Evolutionary conservation across 805 yeast genomes (phyloP), one percentile per base, ranked within the genome.

Genomic region (Candida chauliodis): DNA sequence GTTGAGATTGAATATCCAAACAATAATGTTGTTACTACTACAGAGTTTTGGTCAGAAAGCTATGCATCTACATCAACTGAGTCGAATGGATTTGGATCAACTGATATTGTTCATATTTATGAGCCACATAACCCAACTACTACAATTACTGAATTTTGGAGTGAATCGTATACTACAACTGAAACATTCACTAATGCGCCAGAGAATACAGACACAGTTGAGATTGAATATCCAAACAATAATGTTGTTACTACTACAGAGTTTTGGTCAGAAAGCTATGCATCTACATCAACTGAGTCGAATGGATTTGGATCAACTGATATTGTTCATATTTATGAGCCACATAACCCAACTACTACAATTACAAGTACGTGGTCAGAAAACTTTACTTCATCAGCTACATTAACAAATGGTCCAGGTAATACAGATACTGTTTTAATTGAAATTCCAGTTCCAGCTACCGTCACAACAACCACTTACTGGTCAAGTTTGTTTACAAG

Each of bases 1-100:
- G 47, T 52, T 17, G 44, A 41, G n/a, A 52, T 50, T 15, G 44
- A 46, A 17, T 49, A 46, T 8, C 56, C 57, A 29, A 8, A 15
- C 16, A 40, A 41, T 17, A 38, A 42, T 21, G 33, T 41, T 16
- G 34, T 34, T 11, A 42, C 50, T 2, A 13, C 32, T 14, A 47
- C 50, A 5, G 17, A 30, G 17, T 25, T 37, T 8, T 29, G 30
- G 29, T 13, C 15, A 19, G 22, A 10, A 31, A 27, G 6, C 11
- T 22, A 13, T 43, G 50, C 51, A 14, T 3, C 14, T 9, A 27
- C 25, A 16, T 8, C 23, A 19, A 43, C 46, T 17, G 29, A 26
- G 10, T 39, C 42, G n/a, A 33, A 33, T 33, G 29, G 17, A 22
- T 17, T 17, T 15, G 36, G 27, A n/a, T 43, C 40, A 3, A 38